phyloP scores from a whole-genome alignment of 2,329 filamentous ascomycete genomes.

The Colletotrichum sp. region DNA sequence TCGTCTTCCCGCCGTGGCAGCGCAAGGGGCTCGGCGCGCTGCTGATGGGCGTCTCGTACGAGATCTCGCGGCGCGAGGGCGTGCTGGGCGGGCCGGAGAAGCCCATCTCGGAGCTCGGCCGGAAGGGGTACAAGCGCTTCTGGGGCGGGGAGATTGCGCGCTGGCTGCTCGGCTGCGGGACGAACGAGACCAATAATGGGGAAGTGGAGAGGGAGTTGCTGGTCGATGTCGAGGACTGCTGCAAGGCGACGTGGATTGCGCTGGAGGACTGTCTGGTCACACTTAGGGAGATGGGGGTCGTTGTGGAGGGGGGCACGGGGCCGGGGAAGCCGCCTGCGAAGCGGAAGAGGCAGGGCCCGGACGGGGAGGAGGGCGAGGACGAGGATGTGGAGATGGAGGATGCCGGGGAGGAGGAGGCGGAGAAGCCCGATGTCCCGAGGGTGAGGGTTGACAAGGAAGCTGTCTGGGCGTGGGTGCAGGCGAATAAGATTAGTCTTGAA shows the following conservation, averaged over 20 bases:
- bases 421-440: constrained; percentile 39
- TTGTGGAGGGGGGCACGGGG: constrained; percentile 60
- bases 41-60: constrained; percentile 92
- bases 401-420: constrained; percentile 24
- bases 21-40: constrained; percentile 85
- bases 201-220: constrained; percentile 38
- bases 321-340: constrained; percentile 37
- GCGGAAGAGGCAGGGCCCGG: constrained; percentile 9
- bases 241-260: constrained; percentile 80
- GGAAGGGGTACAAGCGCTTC: constrained; percentile 81
- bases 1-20: constrained; percentile 96
- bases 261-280: constrained; percentile 82
- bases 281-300: constrained; percentile 79
- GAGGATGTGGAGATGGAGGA: constrained; percentile 26
- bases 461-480: constrained; percentile 70
- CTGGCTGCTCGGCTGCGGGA: constrained; percentile 53
- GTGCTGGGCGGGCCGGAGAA: constrained; percentile 92
- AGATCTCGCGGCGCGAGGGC: constrained; percentile 83
- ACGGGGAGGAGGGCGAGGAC: constrained; percentile 22
- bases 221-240: constrained; percentile 73
- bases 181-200: background rate
- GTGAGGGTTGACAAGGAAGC: constrained; percentile 59
- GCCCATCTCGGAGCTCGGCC: constrained; percentile 85
- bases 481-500: constrained; percentile 66
- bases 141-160: constrained; percentile 86